Evolutionary conservation across 495 filamentous ascomycete genomes (phyloP).

Genomic region (Astrothelium macrocarpum): DNA sequence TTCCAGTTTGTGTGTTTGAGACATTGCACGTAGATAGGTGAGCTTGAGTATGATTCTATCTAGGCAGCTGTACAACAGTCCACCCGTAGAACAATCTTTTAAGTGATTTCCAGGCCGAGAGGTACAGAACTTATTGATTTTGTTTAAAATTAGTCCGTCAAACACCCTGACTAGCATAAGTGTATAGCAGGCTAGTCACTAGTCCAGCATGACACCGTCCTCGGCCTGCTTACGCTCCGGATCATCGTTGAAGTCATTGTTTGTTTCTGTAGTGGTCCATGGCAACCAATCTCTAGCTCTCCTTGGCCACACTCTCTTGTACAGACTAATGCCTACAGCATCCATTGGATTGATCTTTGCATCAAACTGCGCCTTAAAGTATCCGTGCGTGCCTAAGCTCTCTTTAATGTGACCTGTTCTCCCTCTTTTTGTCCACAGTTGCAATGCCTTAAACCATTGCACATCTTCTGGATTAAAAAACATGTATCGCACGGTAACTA

Average conservation of each 20-base stretch:
- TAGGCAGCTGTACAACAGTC: too few relatives aligned
- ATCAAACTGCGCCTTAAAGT: conserved; percentile 98
- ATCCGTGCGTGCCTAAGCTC: conserved; percentile 88
- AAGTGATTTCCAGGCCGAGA: too few relatives aligned
- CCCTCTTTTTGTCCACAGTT: conserved; percentile 86
- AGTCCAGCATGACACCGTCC: neutral
- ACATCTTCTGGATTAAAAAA: conserved; percentile 97
- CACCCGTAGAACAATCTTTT: too few relatives aligned
- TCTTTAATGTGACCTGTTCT: conserved; percentile 87
- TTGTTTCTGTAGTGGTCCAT: neutral
- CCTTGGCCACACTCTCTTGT: conserved; percentile 86
- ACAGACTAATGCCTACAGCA: conserved; percentile 81
- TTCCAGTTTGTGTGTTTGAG: too few relatives aligned
- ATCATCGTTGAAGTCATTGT: neutral
- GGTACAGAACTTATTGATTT: too few relatives aligned
- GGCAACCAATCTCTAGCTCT: conserved; percentile 42
- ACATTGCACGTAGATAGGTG: too few relatives aligned
- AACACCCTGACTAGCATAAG: too few relatives aligned
- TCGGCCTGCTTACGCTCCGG: neutral
- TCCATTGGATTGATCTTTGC: conserved; percentile 91
- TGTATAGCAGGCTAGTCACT: too few relatives aligned
- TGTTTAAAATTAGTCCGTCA: too few relatives aligned
- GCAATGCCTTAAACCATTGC: conserved; percentile 90
- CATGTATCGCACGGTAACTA: conserved; percentile 97
- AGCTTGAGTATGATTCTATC: too few relatives aligned